Base-by-base conservation (phyloP, 257 asterid genomes). In the Gynochthodes officinalis region DNA sequence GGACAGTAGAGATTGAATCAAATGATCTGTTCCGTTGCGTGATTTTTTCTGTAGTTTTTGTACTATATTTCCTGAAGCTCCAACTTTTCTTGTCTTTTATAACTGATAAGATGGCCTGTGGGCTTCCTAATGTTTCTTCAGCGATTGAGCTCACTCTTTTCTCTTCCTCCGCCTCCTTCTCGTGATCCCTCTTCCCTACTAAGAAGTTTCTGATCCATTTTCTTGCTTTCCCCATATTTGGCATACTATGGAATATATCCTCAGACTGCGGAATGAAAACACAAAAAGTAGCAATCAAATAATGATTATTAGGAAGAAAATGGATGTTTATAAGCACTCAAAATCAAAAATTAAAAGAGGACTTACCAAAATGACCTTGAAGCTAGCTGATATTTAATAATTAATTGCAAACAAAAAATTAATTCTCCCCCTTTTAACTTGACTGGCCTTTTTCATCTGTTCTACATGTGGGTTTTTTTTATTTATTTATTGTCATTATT, bases 141-240 rank as follows among this genome's bases (percentile, higher is more conserved):
- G 75, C 27, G 49, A 48, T 25, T 42, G 84, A 77, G 39, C 77
- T 72, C 55, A 71, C 52, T 62, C 61, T 67, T 76, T 80, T 84
- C 82, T 88, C 81, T 61, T 69, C 76, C 83, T 88, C 80, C 82
- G 86, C 81, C 43, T 49, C 77, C 70, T 77, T 78, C 64, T 80
- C 88, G 15, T 50, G 57, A 50, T 84, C 91, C 74, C 73, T 87
- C 54, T 81, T 87, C 33, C 97, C 96, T 75, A 86, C 55, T 75
- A 89, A 78, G 28, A 91, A 81, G 75, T 85, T 87, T 78, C 84
- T 81, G 74, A 89, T 83, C 97, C 97, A 89, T 81, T 73, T 86
- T 78, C 89, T 77, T 78, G 94, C 96, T 80, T 85, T 87, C 44
- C 83, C 94, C 96, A 91, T 89, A 64, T 57, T 57, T 68, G 73